phyloP scores from a whole-genome alignment of 176 grass and related monocot genomes.

The Oryza rufipogon region DNA sequence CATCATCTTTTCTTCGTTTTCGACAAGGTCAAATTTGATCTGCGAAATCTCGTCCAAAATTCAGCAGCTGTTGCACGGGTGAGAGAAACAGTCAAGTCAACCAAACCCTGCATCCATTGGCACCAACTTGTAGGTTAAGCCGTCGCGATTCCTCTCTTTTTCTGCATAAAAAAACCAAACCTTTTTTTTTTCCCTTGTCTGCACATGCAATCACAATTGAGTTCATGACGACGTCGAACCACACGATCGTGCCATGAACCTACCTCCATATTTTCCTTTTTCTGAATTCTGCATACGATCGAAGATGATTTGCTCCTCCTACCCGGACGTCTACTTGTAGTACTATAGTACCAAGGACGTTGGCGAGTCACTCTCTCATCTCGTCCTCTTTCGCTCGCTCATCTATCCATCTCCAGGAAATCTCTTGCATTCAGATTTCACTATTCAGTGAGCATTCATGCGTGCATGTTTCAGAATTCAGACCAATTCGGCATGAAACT shows the following conservation, averaged over 20 bases:
- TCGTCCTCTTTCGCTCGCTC: not conserved
- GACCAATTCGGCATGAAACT: not conserved
- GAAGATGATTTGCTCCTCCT: not conserved
- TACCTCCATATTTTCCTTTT: not conserved
- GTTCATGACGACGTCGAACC: not conserved
- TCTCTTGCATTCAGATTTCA: not conserved
- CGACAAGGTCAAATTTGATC: not conserved
- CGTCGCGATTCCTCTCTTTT: not conserved
- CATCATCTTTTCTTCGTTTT: not conserved
- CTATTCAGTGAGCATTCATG: not conserved
- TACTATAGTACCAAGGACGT: not conserved
- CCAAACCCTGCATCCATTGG: not conserved
- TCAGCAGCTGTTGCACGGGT: not conserved
- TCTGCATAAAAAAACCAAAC: not conserved
- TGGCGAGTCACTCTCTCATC: not conserved
- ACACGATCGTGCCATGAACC: constrained; percentile 2
- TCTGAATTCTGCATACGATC: not conserved
- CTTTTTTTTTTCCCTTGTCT: not conserved
- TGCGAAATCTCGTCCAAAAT: not conserved
- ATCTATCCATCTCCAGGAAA: not conserved
- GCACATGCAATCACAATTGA: not conserved
- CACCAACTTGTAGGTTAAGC: not conserved
- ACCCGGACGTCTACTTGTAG: not conserved
- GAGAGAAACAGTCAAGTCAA: not conserved
- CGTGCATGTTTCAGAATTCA: not conserved